Evolutionary conservation across 2,329 filamentous ascomycete genomes (phyloP), one percentile per base, ranked within the genome.

Genomic region (Grosmannia serpens): DNA sequence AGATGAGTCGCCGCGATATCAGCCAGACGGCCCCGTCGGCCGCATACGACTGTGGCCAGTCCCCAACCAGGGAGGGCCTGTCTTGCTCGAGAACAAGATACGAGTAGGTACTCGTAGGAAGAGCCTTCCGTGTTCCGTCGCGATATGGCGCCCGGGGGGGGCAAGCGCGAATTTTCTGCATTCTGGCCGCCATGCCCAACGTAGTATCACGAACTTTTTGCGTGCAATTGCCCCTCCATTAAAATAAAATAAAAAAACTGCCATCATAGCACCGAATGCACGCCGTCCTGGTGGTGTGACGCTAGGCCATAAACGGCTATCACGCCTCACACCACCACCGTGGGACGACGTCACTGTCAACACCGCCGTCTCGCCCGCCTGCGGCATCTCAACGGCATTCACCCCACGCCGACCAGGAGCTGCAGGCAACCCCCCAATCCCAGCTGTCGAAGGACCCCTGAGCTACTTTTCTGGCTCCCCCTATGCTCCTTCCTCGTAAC

Each of bases 231-330:
- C 41, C 41, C 41, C 41, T 44, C 41, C 31, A 6, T 33, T 10
- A n/a, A 6, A 20, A 44, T 3, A 44, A 17, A 17, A 9, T 44
- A 20, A 15, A 20, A 41, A 15, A 17, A 41, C 5, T 6, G 20
- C 38, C 17, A 15, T 17, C 17, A 5, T 5, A 17, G 15, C 38
- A 41, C 38, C 38, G 41, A 44, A 2, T 44, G n/a, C 17, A 44
- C 47, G 47, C 26, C 26, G 47, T 50, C 17, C 47, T 35, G n/a
- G 53, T 50, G 55, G 55, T 33, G 41, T 56, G 55, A 56, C 55
- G 44, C 46, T 50, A 56, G 15, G 41, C 55, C 55, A 11, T 5
- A 35, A 22, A 9, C 31, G 29, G 50, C 20, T 10, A 53, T 29
- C 15, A 22, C 13, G 9, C 9, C 50, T 53, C 29, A 53, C 50